Base-by-base conservation (phyloP, 140 eudicot species). In the Senecio squalidus region DNA sequence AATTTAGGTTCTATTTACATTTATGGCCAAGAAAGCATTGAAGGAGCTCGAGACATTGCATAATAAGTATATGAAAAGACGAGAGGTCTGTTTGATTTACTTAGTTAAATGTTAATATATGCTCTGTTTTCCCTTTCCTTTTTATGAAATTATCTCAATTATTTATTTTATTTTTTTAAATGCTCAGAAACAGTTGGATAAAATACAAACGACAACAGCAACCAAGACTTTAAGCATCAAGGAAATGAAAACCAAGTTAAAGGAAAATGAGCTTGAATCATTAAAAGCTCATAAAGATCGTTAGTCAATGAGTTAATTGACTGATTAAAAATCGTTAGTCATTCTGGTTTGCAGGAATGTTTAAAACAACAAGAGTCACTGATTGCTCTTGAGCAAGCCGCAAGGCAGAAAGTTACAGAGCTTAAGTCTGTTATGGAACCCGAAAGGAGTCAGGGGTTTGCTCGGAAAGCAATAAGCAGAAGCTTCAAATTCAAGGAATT, bases 401-500 rank as follows among this genome's bases (percentile, higher is more conserved):
- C 92, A 18, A 74, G 92, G 39, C 88, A 86, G 63, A 86, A 80
- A 75, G 79, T 82, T 20, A 50, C 74, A 7, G 95, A 86, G 74
- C 85, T 86, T 27, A 64, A 34, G 27, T 79, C 92, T 44, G 72
- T 75, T 28, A 65, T 82, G 77, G 95, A 89, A 73, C 73, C 95
- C 46, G 97, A 85, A 66, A 89, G 52, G 79, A 89, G 65, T 65
- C 97, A 85, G 17, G 93, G 93, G 24, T 80, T 86, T 30, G 93
- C 85, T 43, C 20, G 85, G 23, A 85, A 82, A 80, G 95, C 90
- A 74, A 80, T 89, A 76, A 51, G 95, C 97, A 40, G 85, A 89
- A 75, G 84, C 78, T 57, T 55, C 82, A 23, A 89, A 85, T 65
- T 36, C 71, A 71, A 30, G 97, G 97, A 38, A 85, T 89, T 34